Evolutionary conservation across 2,329 filamentous ascomycete species (phyloP).

Genomic region (Cyclaneusma minus): DNA sequence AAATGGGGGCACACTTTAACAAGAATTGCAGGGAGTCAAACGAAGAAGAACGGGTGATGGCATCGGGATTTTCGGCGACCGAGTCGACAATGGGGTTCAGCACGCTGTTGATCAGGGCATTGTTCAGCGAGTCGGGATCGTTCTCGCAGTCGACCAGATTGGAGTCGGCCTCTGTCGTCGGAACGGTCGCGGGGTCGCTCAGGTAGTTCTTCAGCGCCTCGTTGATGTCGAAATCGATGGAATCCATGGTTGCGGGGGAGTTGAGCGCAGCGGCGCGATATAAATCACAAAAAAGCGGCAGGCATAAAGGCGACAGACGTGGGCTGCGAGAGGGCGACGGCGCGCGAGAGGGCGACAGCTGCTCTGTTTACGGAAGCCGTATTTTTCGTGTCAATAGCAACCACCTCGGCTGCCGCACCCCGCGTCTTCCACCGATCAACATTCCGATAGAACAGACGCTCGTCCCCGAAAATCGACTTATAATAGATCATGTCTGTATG

Average conservation of each 20-base stretch:
- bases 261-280: no score
- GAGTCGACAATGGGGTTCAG: constrained; percentile 88
- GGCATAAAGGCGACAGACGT: no score
- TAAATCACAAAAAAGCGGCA: no score
- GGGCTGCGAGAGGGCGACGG: no score
- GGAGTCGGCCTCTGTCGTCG: constrained; percentile 72
- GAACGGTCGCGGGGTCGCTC: constrained; percentile 72
- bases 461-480: no score
- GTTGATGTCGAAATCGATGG: constrained; percentile 87
- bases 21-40: constrained; percentile 94
- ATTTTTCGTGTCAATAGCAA: no score
- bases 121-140: constrained; percentile 71
- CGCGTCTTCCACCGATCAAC: no score
- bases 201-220: constrained; percentile 93
- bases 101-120: constrained; percentile 64
- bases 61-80: constrained; percentile 81
- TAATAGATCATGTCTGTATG: no score
- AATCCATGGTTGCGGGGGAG: constrained; percentile 43
- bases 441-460: no score
- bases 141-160: constrained; percentile 83
- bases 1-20: constrained; percentile 72
- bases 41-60: constrained; percentile 58
- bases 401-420: no score
- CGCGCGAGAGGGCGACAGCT: no score
- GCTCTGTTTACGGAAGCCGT: no score